phyloP scores from a whole-genome alignment of 768 basidiomycete genomes.

The Mycena alexandri region DNA sequence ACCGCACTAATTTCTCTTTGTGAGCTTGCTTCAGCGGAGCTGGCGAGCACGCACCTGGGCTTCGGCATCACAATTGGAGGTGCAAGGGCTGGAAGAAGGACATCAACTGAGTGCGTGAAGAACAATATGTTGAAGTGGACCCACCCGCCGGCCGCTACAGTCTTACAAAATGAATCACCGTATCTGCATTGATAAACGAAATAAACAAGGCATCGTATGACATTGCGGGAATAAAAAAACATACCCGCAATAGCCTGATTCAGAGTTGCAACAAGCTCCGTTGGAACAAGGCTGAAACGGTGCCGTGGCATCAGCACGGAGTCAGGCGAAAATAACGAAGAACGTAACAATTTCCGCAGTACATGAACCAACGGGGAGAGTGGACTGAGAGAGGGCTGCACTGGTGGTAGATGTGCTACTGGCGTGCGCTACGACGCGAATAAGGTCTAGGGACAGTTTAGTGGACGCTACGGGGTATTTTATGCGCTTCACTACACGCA shows the following conservation, averaged over 20 bases:
- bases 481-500: background rate
- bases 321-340: background rate
- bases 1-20: constrained; percentile 15
- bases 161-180: constrained; percentile 37
- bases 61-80: constrained; percentile 32
- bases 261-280: constrained; percentile 43
- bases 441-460: constrained; percentile 4
- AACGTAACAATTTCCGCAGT: constrained; percentile 2
- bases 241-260: constrained; percentile 43
- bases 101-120: background rate
- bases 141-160: constrained; percentile 15
- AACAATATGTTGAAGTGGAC: background rate
- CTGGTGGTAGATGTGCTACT: constrained; percentile 9
- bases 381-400: constrained; percentile 16
- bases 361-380: constrained; percentile 20
- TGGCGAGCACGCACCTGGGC: constrained; percentile 20
- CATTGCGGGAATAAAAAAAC: background rate
- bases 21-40: background rate
- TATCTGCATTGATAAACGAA: constrained; percentile 17
- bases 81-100: constrained; percentile 18
- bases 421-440: background rate
- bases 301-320: background rate
- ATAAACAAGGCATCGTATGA: constrained; percentile 3
- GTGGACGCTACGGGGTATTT: background rate
- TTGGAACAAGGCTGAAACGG: constrained; percentile 41